Evolutionary conservation across 192 early-diverging fungal species (phyloP).

Genomic region (Mortierella antarctica): DNA sequence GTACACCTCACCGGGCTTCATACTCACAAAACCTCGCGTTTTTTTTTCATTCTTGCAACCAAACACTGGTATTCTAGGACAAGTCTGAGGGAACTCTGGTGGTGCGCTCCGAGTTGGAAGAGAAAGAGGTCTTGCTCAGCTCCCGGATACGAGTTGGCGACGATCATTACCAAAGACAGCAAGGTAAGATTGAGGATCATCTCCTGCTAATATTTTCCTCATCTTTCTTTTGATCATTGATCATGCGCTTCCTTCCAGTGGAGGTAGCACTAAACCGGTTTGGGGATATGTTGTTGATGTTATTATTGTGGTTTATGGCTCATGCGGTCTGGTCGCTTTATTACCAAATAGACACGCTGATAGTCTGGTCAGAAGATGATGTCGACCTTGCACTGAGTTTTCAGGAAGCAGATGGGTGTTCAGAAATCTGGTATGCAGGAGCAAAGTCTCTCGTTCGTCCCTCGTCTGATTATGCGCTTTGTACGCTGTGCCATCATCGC

Average conservation of each 20-base stretch:
- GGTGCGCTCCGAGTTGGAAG: constrained; percentile 70
- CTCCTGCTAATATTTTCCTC: not conserved
- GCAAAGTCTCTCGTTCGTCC: not conserved
- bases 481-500: no score
- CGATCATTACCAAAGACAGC: constrained; percentile 80
- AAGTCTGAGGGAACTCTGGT: constrained; percentile 69
- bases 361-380: constrained; percentile 86
- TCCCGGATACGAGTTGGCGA: constrained; percentile 76
- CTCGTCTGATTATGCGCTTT: not conserved
- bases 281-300: not conserved
- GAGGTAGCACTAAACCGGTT: no score
- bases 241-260: not conserved
- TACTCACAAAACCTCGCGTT: not conserved
- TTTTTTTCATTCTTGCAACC: not conserved
- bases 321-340: constrained; percentile 7
- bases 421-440: constrained; percentile 59
- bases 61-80: not conserved
- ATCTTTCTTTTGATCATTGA: not conserved
- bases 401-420: constrained; percentile 84
- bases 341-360: constrained; percentile 76
- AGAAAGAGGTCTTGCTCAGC: constrained; percentile 71
- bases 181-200: constrained; percentile 66
- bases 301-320: not conserved
- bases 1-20: no score
- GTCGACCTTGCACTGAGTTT: constrained; percentile 91